A percentile compares a stretch with the other conserved stretches of the same genome.
phyloP scores from a whole-genome alignment of 202 grass and related monocot genomes.

The Eragrostis tef region DNA sequence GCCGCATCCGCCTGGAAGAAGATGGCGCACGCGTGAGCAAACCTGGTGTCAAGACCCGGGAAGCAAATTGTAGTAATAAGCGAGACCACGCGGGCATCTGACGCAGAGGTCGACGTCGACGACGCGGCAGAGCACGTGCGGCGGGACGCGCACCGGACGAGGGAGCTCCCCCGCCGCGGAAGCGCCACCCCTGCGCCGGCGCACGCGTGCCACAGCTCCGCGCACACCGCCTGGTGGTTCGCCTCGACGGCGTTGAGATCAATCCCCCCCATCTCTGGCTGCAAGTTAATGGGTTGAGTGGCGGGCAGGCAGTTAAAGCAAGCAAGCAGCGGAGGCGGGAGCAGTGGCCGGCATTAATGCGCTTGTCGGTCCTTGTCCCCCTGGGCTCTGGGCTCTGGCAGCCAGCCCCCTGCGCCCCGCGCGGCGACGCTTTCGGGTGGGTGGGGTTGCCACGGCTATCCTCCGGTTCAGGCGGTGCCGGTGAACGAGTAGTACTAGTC shows the following conservation, averaged over 20 bases:
- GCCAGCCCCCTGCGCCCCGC: slow-evolving; percentile 28
- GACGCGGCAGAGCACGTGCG: slow-evolving; percentile 72
- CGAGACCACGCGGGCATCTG: slow-evolving; percentile 20
- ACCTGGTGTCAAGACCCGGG: background rate
- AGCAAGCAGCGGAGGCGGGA: background rate
- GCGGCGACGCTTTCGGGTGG: background rate
- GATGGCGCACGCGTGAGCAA: background rate
- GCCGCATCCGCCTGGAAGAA: slow-evolving; percentile 67
- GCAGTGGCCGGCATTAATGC: slow-evolving; percentile 42
- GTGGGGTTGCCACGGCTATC: background rate
- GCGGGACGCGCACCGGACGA: slow-evolving; percentile 60
- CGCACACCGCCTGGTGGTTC: slow-evolving; percentile 55
- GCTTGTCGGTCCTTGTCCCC: background rate
- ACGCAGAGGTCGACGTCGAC: slow-evolving; percentile 87
- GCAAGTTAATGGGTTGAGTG: background rate
- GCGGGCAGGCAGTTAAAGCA: slow-evolving; percentile 33
- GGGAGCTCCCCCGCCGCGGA: slow-evolving; percentile 67
- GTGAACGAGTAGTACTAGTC: no score
- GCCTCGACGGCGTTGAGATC: slow-evolving; percentile 78
- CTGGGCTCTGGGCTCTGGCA: slow-evolving; percentile 20
- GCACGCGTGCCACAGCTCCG: slow-evolving; percentile 94
- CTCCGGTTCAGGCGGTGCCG: background rate
- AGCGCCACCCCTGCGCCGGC: slow-evolving; percentile 65
- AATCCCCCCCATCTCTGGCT: slow-evolving; percentile 69
- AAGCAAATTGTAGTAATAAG: no score